These are phyloP conservation scores for Lunasporangiospora selenospora DNA, from an alignment of 192 early-diverging fungal genomes.

Conservation along the genomic window DNA sequence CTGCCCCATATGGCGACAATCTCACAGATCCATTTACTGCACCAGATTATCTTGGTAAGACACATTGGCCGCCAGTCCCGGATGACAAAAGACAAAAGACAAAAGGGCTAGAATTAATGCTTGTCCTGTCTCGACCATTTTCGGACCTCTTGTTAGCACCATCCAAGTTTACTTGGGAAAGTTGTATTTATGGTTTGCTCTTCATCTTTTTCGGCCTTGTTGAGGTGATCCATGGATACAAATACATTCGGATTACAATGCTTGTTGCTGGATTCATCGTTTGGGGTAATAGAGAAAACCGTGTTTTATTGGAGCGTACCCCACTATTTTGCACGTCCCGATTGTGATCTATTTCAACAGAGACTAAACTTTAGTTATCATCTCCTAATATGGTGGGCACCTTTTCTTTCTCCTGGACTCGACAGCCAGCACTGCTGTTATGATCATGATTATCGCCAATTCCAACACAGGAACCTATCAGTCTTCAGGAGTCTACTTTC, in stretches of 20 bases:
- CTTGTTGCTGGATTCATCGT: constrained; percentile 47
- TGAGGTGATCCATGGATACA: constrained; percentile 49
- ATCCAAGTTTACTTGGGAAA: constrained; percentile 42
- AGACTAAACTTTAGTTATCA: no score
- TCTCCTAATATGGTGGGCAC: no score
- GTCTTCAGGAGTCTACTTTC: constrained; percentile 41
- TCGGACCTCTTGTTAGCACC: constrained; percentile 24
- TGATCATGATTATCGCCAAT: constrained; percentile 45
- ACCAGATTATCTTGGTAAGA: constrained; percentile 24
- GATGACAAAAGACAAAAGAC: no score
- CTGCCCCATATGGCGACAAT: neutral
- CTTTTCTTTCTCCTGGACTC: neutral
- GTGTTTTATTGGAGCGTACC: no score
- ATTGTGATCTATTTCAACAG: no score
- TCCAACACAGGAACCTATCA: constrained; percentile 10
- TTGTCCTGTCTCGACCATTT: neutral
- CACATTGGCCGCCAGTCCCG: neutral
- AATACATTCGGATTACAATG: constrained; percentile 52
- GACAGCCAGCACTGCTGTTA: constrained; percentile 48
- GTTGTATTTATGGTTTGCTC: constrained; percentile 41
- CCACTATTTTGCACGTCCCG: no score
- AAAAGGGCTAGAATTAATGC: neutral
- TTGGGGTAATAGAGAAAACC: constrained; percentile 49
- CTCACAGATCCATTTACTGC: constrained; percentile 30
- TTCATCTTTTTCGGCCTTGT: constrained; percentile 39